A percentile compares a stretch with the other conserved stretches of the same genome.
Conservation (phyloP, 768 basidiomycete genomes). For the Mycena capillaripes region DNA sequence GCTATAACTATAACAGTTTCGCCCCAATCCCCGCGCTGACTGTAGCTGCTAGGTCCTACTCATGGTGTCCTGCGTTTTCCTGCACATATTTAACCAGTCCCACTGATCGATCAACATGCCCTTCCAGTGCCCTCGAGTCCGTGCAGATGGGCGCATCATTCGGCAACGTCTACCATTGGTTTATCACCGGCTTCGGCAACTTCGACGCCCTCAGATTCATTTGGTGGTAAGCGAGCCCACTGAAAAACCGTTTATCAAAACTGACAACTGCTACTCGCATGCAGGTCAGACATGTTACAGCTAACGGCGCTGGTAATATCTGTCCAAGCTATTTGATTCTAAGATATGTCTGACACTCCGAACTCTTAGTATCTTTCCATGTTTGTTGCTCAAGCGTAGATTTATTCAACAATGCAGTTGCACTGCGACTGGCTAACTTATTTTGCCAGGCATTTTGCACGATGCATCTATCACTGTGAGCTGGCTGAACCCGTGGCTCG, state of each 20-base stretch:
- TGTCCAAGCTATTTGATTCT: background rate
- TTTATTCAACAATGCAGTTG: background rate
- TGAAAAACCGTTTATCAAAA: background rate
- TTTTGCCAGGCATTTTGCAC: slow-evolving; percentile 14
- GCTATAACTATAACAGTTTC: background rate
- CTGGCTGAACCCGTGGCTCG: background rate
- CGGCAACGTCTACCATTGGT: slow-evolving; percentile 23
- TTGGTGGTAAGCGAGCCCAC: background rate
- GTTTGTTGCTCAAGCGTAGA: slow-evolving; percentile 18
- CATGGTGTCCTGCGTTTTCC: background rate
- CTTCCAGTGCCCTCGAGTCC: slow-evolving; percentile 8
- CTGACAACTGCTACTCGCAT: background rate
- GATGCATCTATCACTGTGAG: slow-evolving; percentile 21
- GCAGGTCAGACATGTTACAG: slow-evolving; percentile 16
- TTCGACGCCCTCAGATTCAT: slow-evolving; percentile 17
- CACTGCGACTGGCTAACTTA: background rate
- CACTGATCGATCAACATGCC: background rate
- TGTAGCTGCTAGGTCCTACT: background rate
- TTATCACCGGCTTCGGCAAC: slow-evolving; percentile 18
- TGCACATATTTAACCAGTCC: background rate
- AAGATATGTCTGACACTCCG: no score
- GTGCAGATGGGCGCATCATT: slow-evolving; percentile 11
- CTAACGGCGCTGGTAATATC: slow-evolving; percentile 7
- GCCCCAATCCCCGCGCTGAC: background rate
- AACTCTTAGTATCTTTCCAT: slow-evolving; percentile 8